Conservation (phyloP, 768 basidiomycete species). For the Lactarius quietus region DNA sequence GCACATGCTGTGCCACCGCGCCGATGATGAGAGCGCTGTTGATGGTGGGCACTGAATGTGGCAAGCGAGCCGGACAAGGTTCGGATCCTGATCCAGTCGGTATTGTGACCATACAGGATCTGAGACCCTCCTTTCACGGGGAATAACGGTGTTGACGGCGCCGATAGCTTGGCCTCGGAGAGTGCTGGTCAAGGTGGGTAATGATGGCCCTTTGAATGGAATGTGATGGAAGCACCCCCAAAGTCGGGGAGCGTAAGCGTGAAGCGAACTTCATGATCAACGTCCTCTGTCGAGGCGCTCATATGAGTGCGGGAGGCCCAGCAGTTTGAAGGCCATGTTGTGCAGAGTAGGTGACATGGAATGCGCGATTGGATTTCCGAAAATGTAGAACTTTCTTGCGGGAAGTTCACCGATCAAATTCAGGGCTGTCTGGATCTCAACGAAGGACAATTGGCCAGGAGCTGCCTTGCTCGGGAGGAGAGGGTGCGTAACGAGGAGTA, state of each 20-base stretch:
- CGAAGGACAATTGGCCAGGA: constrained; percentile 89
- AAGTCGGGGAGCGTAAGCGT: constrained; percentile 67
- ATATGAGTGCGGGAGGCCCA: constrained; percentile 86
- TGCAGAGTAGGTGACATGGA: constrained; percentile 94
- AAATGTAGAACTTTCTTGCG: constrained; percentile 72
- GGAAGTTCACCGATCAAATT: constrained; percentile 79
- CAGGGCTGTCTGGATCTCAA: constrained; percentile 78
- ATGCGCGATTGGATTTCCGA: constrained; percentile 83
- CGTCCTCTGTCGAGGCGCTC: constrained; percentile 57
- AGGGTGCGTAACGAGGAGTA: constrained; percentile 88
- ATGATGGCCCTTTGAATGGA: constrained; percentile 91
- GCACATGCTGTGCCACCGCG: constrained; percentile 95
- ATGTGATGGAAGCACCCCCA: constrained; percentile 95
- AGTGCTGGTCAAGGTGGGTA: constrained; percentile 71
- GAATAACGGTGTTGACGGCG: constrained; percentile 92
- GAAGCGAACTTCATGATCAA: constrained; percentile 62
- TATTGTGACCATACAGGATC: constrained; percentile 87
- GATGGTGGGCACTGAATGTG: constrained; percentile 35
- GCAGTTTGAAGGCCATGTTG: constrained; percentile 76
- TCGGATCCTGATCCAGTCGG: constrained; percentile 90
- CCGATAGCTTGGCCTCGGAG: constrained; percentile 85
- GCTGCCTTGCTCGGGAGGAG: constrained; percentile 83
- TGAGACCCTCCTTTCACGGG: constrained; percentile 42
- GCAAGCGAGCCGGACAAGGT: constrained; percentile 47
- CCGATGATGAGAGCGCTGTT: constrained; percentile 81